Evolutionary conservation across 805 yeast genomes (phyloP).

Genomic region (Blastobotrys muscicola): DNA sequence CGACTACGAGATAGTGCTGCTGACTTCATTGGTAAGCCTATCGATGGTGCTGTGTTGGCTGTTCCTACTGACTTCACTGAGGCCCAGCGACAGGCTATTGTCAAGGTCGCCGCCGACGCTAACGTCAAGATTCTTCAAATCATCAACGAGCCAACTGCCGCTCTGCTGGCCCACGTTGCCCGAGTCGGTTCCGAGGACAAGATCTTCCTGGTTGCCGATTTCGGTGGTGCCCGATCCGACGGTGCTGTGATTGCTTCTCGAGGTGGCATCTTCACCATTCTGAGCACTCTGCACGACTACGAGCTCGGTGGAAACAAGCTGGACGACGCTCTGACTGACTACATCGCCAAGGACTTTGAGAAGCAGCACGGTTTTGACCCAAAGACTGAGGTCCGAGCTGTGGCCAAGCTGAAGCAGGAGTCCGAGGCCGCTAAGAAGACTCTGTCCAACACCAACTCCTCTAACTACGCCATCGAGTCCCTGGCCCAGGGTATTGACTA

Average conservation of each 20-base stretch:
- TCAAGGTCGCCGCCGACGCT: conserved; percentile 53
- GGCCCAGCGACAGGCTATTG: conserved; percentile 57
- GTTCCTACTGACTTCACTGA: conserved; percentile 84
- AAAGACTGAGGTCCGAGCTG: conserved; percentile 66
- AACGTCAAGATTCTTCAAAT: conserved; percentile 77
- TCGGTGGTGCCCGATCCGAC: conserved; percentile 93
- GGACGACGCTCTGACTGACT: conserved; percentile 71
- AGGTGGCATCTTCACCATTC: conserved; percentile 85
- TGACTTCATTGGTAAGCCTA: conserved; percentile 75
- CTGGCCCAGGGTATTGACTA: conserved; percentile 90
- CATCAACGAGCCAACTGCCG: conserved; percentile 88
- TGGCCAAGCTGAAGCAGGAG: conserved; percentile 81
- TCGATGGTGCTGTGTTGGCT: conserved; percentile 78
- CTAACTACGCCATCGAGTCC: conserved; percentile 90
- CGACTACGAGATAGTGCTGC: conserved; percentile 82
- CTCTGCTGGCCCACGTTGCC: conserved; percentile 69
- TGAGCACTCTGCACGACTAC: conserved; percentile 75
- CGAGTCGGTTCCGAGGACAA: conserved; percentile 42
- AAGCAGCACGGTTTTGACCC: conserved; percentile 80
- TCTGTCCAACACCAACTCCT: conserved; percentile 75
- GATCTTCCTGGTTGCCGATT: conserved; percentile 85
- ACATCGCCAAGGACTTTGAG: conserved; percentile 88
- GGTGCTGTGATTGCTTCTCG: conserved; percentile 89
- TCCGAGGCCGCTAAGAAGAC: conserved; percentile 83
- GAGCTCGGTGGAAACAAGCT: conserved; percentile 82